A percentile compares a stretch with the other conserved stretches of the same genome.
These are phyloP conservation scores for Parmelia sp. DNA, from an alignment of 495 filamentous ascomycete genomes.

Conservation along the genomic window DNA sequence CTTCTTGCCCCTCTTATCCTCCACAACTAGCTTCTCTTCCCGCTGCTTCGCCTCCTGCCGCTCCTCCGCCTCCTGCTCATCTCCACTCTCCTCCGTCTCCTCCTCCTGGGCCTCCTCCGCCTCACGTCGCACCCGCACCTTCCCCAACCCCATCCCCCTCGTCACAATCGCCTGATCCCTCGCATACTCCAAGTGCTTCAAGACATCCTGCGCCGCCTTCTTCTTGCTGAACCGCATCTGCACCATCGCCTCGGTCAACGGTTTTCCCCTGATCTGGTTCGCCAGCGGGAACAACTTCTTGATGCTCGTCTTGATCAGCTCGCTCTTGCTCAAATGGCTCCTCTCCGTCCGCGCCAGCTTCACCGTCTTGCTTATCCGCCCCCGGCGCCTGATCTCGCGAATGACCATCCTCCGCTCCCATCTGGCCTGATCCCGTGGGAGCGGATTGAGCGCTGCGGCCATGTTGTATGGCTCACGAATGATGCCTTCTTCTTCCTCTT, in stretches of 20 bases:
- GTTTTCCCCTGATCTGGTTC: constrained; percentile 84
- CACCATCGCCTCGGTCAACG: constrained; percentile 80
- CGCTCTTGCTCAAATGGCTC: constrained; percentile 54
- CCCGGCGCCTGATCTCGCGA: constrained; percentile 57
- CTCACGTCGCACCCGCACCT: constrained; percentile 1
- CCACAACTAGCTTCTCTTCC: constrained; percentile 35
- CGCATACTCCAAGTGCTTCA: constrained; percentile 68
- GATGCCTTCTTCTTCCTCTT: not conserved
- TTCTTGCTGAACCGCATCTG: constrained; percentile 97
- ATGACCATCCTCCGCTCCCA: constrained; percentile 81
- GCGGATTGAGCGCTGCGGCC: constrained; percentile 58
- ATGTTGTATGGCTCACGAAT: constrained; percentile 44
- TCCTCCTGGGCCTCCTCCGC: constrained; percentile 29
- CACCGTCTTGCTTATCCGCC: constrained; percentile 56
- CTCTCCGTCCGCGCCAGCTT: constrained; percentile 69
- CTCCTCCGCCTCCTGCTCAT: constrained; percentile 46
- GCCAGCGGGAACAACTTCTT: constrained; percentile 86
- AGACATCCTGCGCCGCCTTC: constrained; percentile 77
- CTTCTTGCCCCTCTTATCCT: constrained; percentile 51
- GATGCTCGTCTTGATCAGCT: constrained; percentile 65
- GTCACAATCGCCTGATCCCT: constrained; percentile 68
- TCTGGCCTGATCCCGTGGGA: constrained; percentile 55
- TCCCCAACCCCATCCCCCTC: constrained; percentile 78
- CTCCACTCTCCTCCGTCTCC: constrained; percentile 37
- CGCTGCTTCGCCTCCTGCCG: constrained; percentile 27